Evolutionary conservation across 257 asterid genomes (phyloP).

Genomic region (Capsicum chinense): DNA sequence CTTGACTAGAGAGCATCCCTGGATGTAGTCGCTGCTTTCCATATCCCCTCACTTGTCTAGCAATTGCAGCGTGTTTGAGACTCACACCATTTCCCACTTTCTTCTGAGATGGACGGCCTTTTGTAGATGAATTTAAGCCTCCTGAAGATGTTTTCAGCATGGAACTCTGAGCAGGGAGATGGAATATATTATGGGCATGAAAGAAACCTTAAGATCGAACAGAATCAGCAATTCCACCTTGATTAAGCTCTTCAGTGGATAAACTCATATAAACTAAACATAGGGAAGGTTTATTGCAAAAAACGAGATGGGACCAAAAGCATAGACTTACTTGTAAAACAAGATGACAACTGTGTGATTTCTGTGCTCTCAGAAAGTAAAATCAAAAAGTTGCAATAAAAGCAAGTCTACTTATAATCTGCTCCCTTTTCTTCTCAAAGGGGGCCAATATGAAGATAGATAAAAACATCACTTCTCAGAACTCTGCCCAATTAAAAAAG

Average conservation of each 20-base stretch:
- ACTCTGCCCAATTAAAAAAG: not conserved
- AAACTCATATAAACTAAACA: not conserved
- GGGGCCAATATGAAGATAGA: not conserved
- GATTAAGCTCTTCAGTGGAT: not conserved
- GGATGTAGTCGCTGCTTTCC: conserved; percentile 91
- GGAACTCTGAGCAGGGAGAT: conserved; percentile 47
- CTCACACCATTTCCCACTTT: conserved; percentile 57
- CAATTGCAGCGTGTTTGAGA: conserved; percentile 54
- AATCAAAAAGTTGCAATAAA: conserved; percentile 8
- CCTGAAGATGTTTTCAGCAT: conserved; percentile 53
- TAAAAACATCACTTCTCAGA: not conserved
- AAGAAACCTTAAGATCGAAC: not conserved
- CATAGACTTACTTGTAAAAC: not conserved
- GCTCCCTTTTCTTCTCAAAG: not conserved
- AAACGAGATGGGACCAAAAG: not conserved
- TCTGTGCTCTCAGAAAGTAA: conserved; percentile 24
- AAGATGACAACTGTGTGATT: not conserved
- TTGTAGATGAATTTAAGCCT: conserved; percentile 53
- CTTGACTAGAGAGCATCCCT: conserved; percentile 86
- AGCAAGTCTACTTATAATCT: not conserved
- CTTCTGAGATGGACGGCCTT: conserved; percentile 62
- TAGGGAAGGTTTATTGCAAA: not conserved
- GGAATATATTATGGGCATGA: not conserved
- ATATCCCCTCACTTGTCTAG: conserved; percentile 60
- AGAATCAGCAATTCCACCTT: not conserved